A percentile compares a stretch with the other conserved stretches of the same genome.
phyloP scores from a whole-genome alignment of 2,329 filamentous ascomycete species.

The Alternaria infectoria region DNA sequence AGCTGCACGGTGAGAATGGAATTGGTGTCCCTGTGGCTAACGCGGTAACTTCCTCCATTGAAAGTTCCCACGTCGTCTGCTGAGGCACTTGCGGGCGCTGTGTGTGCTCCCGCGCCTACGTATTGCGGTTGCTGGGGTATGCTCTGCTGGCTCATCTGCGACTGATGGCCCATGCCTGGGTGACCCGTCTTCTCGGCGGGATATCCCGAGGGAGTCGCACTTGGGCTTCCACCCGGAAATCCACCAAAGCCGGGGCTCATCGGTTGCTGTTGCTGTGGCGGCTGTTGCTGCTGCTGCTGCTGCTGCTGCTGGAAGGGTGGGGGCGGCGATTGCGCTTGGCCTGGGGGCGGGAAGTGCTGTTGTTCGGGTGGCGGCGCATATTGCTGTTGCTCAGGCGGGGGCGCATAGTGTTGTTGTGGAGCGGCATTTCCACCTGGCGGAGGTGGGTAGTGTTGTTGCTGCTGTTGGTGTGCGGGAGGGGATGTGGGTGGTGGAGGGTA shows the following conservation, averaged over 20 bases:
- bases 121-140: slow-evolving; percentile 42
- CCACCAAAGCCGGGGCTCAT: slow-evolving; percentile 39
- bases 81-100: slow-evolving; percentile 47
- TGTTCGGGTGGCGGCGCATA: slow-evolving; percentile 43
- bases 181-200: slow-evolving; percentile 22
- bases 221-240: slow-evolving; percentile 30
- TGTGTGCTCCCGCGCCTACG: slow-evolving; percentile 20
- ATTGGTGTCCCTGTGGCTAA: slow-evolving; percentile 91
- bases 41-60: slow-evolving; percentile 92
- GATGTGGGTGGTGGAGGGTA: slow-evolving; percentile 46
- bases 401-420: slow-evolving; percentile 35
- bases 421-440: slow-evolving; percentile 25
- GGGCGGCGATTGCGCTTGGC: slow-evolving; percentile 22
- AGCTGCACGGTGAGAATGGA: slow-evolving; percentile 88
- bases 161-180: slow-evolving; percentile 40
- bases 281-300: slow-evolving; percentile 23
- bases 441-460: slow-evolving; percentile 43
- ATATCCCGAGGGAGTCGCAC: slow-evolving; percentile 19
- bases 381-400: slow-evolving; percentile 39
- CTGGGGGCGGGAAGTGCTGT: slow-evolving; percentile 39
- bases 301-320: slow-evolving; percentile 29
- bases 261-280: slow-evolving; percentile 24
- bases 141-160: slow-evolving; percentile 32
- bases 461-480: slow-evolving; percentile 37
- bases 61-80: slow-evolving; percentile 93